These are phyloP conservation scores for Gastrolobium villosum DNA, from an alignment of 306 rosid genomes.

Conservation along the genomic window DNA sequence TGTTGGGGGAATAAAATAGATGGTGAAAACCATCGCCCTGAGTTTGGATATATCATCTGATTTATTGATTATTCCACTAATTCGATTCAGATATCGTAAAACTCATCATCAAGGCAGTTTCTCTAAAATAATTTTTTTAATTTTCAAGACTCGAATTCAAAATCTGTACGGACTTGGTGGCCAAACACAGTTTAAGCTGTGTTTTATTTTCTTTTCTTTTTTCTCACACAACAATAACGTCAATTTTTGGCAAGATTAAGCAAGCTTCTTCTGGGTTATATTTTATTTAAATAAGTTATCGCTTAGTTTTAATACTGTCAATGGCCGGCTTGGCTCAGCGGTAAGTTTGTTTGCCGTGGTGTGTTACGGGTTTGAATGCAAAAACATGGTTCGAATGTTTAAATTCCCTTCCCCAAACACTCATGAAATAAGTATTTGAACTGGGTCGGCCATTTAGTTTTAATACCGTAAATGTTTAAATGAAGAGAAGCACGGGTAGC, in stretches of 20 bases:
- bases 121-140: no score
- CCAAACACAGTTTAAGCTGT: background rate
- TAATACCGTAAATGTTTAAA: background rate
- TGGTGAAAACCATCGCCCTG: background rate
- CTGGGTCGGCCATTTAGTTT: no score
- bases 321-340: no score
- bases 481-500: background rate
- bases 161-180: background rate
- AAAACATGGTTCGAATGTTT: no score
- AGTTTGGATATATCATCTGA: background rate
- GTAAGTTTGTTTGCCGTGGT: no score
- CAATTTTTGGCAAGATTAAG: conserved; percentile 3
- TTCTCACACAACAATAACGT: conserved; percentile 6
- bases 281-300: background rate
- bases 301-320: background rate
- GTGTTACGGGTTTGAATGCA: no score
- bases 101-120: no score
- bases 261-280: background rate
- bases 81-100: no score
- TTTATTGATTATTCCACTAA: no score
- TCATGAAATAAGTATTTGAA: no score
- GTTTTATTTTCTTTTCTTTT: conserved; percentile 2
- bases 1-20: background rate
- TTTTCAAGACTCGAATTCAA: no score
- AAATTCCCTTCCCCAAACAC: no score